Conservation (phyloP, 1,139 yeast genomes). For the Hyphopichia wangnamkhiaoensis region DNA sequence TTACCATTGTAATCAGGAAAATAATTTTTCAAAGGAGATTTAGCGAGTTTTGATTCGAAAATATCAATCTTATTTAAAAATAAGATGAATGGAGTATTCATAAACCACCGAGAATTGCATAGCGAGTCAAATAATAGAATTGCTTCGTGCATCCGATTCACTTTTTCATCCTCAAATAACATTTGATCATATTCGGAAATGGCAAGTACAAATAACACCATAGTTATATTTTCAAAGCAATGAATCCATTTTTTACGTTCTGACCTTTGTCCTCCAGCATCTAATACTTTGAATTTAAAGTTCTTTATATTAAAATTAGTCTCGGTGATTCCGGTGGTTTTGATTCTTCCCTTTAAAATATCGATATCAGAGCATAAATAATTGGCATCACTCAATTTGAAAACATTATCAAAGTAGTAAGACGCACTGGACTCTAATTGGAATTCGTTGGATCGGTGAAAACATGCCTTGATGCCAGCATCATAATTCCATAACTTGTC, state of each 20-base stretch:
- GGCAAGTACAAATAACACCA: slow-evolving; percentile 88
- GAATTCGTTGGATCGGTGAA: slow-evolving; percentile 67
- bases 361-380: slow-evolving; percentile 80
- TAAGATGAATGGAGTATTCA: slow-evolving; percentile 81
- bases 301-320: slow-evolving; percentile 73
- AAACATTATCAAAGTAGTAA: slow-evolving; percentile 72
- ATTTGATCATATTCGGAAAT: slow-evolving; percentile 91
- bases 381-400: slow-evolving; percentile 59
- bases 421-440: slow-evolving; percentile 81
- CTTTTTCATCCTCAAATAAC: slow-evolving; percentile 85
- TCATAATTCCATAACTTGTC: slow-evolving; percentile 67
- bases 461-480: slow-evolving; percentile 63
- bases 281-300: slow-evolving; percentile 73
- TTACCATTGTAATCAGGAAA: slow-evolving; percentile 74
- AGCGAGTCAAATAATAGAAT: slow-evolving; percentile 80
- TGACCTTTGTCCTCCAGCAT: slow-evolving; percentile 96
- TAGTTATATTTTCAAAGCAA: slow-evolving; percentile 89
- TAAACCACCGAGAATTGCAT: slow-evolving; percentile 85
- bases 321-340: slow-evolving; percentile 94
- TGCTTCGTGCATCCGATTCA: slow-evolving; percentile 91
- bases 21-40: slow-evolving; percentile 63
- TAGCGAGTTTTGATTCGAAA: slow-evolving; percentile 66
- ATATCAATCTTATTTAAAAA: slow-evolving; percentile 88
- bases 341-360: slow-evolving; percentile 85
- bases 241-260: slow-evolving; percentile 97